Percentiles rank a stretch among this genome's conserved stretches.
phyloP scores from a whole-genome alignment of 2,329 filamentous ascomycete species.

The Penicillium sp. region DNA sequence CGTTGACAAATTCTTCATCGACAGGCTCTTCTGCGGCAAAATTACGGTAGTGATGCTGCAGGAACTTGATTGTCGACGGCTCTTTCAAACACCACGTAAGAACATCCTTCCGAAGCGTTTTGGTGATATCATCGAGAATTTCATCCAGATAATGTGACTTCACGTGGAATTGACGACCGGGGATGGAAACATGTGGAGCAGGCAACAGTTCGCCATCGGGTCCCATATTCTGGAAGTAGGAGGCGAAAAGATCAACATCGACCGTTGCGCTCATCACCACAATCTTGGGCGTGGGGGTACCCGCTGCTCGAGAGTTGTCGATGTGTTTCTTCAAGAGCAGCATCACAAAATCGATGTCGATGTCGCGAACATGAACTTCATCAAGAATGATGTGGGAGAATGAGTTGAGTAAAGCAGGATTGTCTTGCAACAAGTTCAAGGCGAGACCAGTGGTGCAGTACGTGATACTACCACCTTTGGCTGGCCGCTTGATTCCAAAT shows the following conservation, averaged over 20 bases:
- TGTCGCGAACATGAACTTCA: slow-evolving; percentile 55
- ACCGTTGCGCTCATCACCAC: slow-evolving; percentile 56
- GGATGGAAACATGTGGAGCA: slow-evolving; percentile 50
- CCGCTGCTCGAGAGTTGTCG: slow-evolving; percentile 35
- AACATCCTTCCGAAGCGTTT: slow-evolving; percentile 27
- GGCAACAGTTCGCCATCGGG: slow-evolving; percentile 34
- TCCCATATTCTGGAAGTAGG: slow-evolving; percentile 46
- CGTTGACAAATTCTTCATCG: not conserved
- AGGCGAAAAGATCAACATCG: slow-evolving; percentile 50
- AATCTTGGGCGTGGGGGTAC: slow-evolving; percentile 47
- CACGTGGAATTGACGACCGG: slow-evolving; percentile 50
- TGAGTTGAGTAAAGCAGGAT: slow-evolving; percentile 43
- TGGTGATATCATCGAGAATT: slow-evolving; percentile 38
- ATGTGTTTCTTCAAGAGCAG: slow-evolving; percentile 50
- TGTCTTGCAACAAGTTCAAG: slow-evolving; percentile 49
- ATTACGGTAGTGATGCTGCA: slow-evolving; percentile 12
- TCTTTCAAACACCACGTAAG: slow-evolving; percentile 19
- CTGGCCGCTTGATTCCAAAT: slow-evolving; percentile 44
- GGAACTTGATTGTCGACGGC: slow-evolving; percentile 12
- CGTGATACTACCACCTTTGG: slow-evolving; percentile 45
- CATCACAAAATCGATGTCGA: slow-evolving; percentile 52
- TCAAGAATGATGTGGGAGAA: slow-evolving; percentile 56
- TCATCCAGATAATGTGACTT: slow-evolving; percentile 49
- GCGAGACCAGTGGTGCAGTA: slow-evolving; percentile 58
- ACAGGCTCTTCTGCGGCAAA: not conserved